Conservation (phyloP, 164 flowering plant genomes). For the Vitis vinifera region ASM3070453v1 NC_081821.1:1315001-1315500, state of each 20-base stretch:
- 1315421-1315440: too few relatives aligned
- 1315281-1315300: constrained; percentile 60
- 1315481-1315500: too few relatives aligned
- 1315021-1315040: neutral
- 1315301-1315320: constrained; percentile 56
- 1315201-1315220: constrained; percentile 45
- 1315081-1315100: too few relatives aligned
- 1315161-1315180: neutral
- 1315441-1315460: too few relatives aligned
- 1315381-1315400: too few relatives aligned
- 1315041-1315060: neutral
- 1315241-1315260: constrained; percentile 48
- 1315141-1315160: too few relatives aligned
- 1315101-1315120: too few relatives aligned
- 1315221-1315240: constrained; percentile 26
- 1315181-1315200: constrained; percentile 58
- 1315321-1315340: constrained; percentile 5
- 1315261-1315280: constrained; percentile 31
- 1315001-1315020: too few relatives aligned
- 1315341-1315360: constrained; percentile 1
- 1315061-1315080: too few relatives aligned
- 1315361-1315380: neutral
- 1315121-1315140: too few relatives aligned
- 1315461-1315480: too few relatives aligned
- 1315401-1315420: too few relatives aligned